phyloP scores from a whole-genome alignment of 202 grass and related monocot species.

The Musa balbisiana region DNA sequence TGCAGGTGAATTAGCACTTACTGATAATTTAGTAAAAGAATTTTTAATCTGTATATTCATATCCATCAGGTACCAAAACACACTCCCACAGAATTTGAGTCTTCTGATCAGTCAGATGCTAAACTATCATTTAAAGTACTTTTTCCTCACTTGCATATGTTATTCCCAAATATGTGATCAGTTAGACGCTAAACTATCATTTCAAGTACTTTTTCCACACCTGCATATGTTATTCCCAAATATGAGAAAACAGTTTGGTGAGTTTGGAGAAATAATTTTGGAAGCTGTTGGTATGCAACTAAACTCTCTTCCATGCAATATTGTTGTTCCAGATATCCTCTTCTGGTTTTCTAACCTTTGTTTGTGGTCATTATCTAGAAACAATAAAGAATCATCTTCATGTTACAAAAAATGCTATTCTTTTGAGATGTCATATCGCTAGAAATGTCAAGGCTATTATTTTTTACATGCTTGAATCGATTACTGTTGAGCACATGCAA shows the following conservation, averaged over 20 bases:
- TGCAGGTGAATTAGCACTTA: conserved; percentile 62
- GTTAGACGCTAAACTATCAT: too few species aligned
- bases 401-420: conserved; percentile 32
- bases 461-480: conserved; percentile 72
- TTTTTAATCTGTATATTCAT: conserved; percentile 24
- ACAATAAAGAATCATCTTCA: too few species aligned
- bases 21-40: conserved; percentile 43
- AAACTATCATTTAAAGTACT: too few species aligned
- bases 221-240: too few species aligned
- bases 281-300: conserved; percentile 60
- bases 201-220: too few species aligned
- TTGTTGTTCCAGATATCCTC: conserved; percentile 64
- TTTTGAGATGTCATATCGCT: conserved; percentile 57
- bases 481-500: conserved; percentile 36
- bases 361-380: too few species aligned
- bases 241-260: too few species aligned
- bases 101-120: conserved; percentile 22
- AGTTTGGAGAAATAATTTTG: too few species aligned
- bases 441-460: conserved; percentile 77
- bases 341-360: conserved; percentile 93
- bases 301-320: conserved; percentile 60
- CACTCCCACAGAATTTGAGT: conserved; percentile 23
- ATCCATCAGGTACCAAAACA: conserved; percentile 29
- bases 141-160: too few species aligned
- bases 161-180: too few species aligned